phyloP scores from a whole-genome alignment of 768 basidiomycete genomes.

The Mycena alexandri region DNA sequence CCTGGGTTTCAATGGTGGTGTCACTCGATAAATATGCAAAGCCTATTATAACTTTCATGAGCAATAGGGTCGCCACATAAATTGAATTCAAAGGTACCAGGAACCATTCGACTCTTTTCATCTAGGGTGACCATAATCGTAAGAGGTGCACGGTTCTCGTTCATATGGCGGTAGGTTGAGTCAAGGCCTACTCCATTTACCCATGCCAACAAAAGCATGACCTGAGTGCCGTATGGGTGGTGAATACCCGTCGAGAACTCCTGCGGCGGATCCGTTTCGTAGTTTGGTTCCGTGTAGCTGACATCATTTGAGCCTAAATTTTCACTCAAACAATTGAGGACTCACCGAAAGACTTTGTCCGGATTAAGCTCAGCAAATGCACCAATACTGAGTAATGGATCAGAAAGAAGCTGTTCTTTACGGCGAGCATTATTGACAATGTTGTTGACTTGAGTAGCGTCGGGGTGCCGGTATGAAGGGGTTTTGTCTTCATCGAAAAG shows the following conservation, averaged over 20 bases:
- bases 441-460: slow-evolving; percentile 18
- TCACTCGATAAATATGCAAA: slow-evolving; percentile 13
- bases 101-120: slow-evolving; percentile 24
- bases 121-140: slow-evolving; percentile 31
- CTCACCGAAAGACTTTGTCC: slow-evolving; percentile 31
- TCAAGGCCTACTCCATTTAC: slow-evolving; percentile 28
- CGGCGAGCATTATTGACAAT: slow-evolving; percentile 16
- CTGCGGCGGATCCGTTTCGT: slow-evolving; percentile 6
- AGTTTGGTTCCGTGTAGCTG: slow-evolving; percentile 12
- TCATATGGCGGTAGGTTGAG: slow-evolving; percentile 31
- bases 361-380: slow-evolving; percentile 30
- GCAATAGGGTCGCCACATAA: neutral
- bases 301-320: too few relatives aligned
- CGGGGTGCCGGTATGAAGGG: slow-evolving; percentile 4
- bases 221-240: slow-evolving; percentile 12
- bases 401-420: slow-evolving; percentile 14
- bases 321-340: neutral
- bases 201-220: neutral
- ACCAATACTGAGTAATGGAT: slow-evolving; percentile 27
- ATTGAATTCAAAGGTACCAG: slow-evolving; percentile 16
- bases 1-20: slow-evolving; percentile 3
- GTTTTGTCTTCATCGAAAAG: too few relatives aligned
- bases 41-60: neutral
- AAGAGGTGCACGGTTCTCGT: slow-evolving; percentile 34
- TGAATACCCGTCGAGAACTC: slow-evolving; percentile 21